Conservation (phyloP, 768 basidiomycete genomes). For the Leucosporidium yakuticum region DNA sequence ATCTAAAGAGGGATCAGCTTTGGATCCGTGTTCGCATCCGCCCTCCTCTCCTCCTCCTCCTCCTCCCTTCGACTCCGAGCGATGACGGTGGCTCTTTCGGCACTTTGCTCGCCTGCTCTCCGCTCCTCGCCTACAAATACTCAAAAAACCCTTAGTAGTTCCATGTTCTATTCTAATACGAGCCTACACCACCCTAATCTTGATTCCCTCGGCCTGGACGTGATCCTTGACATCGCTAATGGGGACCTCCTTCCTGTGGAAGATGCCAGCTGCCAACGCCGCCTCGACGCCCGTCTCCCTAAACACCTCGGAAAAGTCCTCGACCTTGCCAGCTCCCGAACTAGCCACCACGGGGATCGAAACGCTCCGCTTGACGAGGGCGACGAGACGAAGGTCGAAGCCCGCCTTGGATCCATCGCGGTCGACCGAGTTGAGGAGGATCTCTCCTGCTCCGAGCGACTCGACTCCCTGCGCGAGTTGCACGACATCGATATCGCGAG, state of each 20-base stretch:
- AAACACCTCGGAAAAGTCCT: constrained; percentile 88
- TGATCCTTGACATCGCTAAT: constrained; percentile 71
- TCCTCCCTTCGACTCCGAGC: too few species aligned
- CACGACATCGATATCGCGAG: constrained; percentile 73
- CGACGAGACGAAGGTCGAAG: constrained; percentile 79
- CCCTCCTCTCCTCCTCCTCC: too few species aligned
- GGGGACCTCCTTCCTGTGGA: constrained; percentile 80
- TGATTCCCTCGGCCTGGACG: constrained; percentile 39
- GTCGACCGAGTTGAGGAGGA: constrained; percentile 92
- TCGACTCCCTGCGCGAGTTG: constrained; percentile 91
- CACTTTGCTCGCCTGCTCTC: too few species aligned
- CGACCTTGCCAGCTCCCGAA: constrained; percentile 76
- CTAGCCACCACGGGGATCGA: constrained; percentile 89
- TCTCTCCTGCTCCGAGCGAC: constrained; percentile 84
- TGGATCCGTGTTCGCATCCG: too few species aligned
- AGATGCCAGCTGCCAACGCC: constrained; percentile 92
- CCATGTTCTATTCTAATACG: neutral
- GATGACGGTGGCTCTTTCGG: too few species aligned
- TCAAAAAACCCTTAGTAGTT: neutral
- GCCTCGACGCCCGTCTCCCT: constrained; percentile 64
- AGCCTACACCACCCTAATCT: constrained; percentile 33
- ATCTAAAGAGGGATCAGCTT: too few species aligned
- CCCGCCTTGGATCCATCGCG: constrained; percentile 87
- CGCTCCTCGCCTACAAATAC: neutral
- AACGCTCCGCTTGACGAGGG: constrained; percentile 66